These are phyloP conservation scores for Backusella liffmaniae DNA, from an alignment of 192 early-diverging fungal species.

Conservation along the genomic window DNA sequence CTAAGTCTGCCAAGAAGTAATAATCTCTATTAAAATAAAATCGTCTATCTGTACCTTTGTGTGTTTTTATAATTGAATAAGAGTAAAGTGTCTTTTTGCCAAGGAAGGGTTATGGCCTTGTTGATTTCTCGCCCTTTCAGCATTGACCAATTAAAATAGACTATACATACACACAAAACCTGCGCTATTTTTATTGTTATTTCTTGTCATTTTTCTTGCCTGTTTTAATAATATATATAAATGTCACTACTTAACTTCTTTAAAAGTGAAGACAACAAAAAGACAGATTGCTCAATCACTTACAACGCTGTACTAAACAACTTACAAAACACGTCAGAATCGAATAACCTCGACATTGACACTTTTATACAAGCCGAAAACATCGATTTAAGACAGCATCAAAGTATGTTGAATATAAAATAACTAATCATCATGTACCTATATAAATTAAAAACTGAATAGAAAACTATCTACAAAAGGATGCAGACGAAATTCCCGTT, in stretches of 20 bases:
- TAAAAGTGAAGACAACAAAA: neutral
- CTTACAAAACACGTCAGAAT: neutral
- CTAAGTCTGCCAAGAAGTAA: constrained; percentile 29
- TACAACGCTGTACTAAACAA: neutral
- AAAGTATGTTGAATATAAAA: neutral
- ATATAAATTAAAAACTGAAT: neutral
- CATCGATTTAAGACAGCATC: neutral
- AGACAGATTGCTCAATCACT: neutral
- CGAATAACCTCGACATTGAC: neutral
- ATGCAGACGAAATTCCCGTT: neutral
- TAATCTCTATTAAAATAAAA: neutral
- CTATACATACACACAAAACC: no score
- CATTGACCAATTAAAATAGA: neutral
- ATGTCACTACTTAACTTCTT: constrained; percentile 6
- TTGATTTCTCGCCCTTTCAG: neutral
- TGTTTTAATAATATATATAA: neutral
- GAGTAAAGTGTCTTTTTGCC: no score
- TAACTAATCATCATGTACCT: neutral
- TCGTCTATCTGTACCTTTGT: neutral
- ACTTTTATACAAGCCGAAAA: neutral
- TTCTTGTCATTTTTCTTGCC: no score
- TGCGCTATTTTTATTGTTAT: no score
- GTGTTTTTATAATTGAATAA: neutral
- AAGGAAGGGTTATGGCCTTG: no score
- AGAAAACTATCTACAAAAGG: neutral